phyloP scores from a whole-genome alignment of 768 basidiomycete species.

The Paxillus involutus region DNA sequence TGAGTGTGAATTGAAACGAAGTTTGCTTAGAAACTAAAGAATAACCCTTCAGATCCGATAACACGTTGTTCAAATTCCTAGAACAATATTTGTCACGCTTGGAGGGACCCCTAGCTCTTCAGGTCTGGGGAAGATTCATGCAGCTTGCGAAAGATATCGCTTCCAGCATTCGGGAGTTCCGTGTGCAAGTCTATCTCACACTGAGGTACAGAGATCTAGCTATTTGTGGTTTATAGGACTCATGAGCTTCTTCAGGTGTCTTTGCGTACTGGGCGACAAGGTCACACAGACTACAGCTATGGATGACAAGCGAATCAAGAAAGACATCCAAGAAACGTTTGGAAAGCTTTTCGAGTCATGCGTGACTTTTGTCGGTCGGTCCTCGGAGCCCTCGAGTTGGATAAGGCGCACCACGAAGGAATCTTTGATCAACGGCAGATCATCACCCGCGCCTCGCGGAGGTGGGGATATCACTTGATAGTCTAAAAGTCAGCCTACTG shows the following conservation, averaged over 20 bases:
- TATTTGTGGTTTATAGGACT: slow-evolving; percentile 5
- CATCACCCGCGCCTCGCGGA: slow-evolving; percentile 62
- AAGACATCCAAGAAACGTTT: slow-evolving; percentile 92
- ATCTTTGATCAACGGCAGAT: slow-evolving; percentile 63
- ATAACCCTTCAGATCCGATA: slow-evolving; percentile 59
- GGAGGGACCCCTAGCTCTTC: slow-evolving; percentile 89
- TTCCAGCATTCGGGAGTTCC: slow-evolving; percentile 65
- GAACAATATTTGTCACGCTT: slow-evolving; percentile 81
- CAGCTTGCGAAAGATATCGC: slow-evolving; percentile 77
- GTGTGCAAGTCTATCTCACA: slow-evolving; percentile 66
- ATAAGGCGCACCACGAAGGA: slow-evolving; percentile 71
- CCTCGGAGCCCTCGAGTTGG: slow-evolving; percentile 78
- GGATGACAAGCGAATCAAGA: slow-evolving; percentile 84
- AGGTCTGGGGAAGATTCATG: slow-evolving; percentile 85
- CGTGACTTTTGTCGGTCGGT: slow-evolving; percentile 69
- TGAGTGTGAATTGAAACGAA: slow-evolving; percentile 33
- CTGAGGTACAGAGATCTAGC: slow-evolving; percentile 55
- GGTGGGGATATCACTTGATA: slow-evolving; percentile 34
- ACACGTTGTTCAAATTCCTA: slow-evolving; percentile 78
- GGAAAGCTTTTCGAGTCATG: slow-evolving; percentile 82
- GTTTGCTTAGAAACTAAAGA: slow-evolving; percentile 1
- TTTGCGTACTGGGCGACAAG: slow-evolving; percentile 79
- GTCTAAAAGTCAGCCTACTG: neutral
- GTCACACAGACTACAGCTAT: slow-evolving; percentile 86
- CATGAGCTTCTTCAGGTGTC: slow-evolving; percentile 48